Base-by-base conservation (phyloP, 306 rosid genomes). In the Vigna hirtella region DNA sequence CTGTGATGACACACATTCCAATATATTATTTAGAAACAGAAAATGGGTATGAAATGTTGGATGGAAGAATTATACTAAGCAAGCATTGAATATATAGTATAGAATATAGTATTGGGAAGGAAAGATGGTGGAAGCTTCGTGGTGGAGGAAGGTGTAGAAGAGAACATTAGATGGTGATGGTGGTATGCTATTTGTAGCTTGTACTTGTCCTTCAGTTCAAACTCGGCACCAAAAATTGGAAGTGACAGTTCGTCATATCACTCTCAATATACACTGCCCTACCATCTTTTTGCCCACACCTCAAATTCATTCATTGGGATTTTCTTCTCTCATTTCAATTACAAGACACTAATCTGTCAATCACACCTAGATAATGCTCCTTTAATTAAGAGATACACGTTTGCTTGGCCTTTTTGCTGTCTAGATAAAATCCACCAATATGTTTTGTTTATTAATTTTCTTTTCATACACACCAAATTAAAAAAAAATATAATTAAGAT, bases 61-160 rank as follows among this genome's bases (percentile, higher is more conserved):
- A 42, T 42, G 13, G 0, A 42, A 9, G 47, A 9, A 9, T 42
- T 7, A 9, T 42, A 42, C 11, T 0, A 2, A 42, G 13, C 12
- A 42, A 9, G 47, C 3, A 42, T 7, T 42, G 47, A 11, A 42
- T 42, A 8, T 9, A 9, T 45, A 45, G 14, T 43, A 43, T 40
- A 8, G 45, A 7, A 5, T 18, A 24, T 58, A 58, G 66, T 6
- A 51, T 48, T 72, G 18, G 70, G 22, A 36, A 78, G 89, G 89
- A 87, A 85, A 81, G 65, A 57, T 65, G 86, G 2, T 83, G 88
- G 93, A 89, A 89, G 79, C 83, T 89, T 89, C 91, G 81, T 63
- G 0, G 40, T 56, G 20, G 61, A 40, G 52, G n/a, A 64, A 69
- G 71, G 36, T 11, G 73, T 22, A 26, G 26, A 49, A 10, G 32